Evolutionary conservation across 257 asterid genomes (phyloP), one percentile per base, ranked within the genome.

Genomic region (Fraxinus quadrangulata): DNA sequence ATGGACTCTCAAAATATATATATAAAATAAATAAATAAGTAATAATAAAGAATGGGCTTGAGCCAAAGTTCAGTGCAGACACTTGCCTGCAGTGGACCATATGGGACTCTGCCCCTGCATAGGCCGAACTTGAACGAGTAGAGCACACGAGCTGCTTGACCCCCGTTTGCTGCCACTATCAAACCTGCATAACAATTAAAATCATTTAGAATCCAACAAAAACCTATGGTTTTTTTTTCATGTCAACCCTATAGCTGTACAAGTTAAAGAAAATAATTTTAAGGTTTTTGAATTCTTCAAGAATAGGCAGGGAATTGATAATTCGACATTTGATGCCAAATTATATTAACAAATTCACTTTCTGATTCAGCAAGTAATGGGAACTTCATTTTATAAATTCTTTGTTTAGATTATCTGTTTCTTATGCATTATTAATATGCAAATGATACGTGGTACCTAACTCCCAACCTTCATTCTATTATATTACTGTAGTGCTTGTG

Each of bases 321-420:
- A 0, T 36, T 36, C 40, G 6, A 19, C 9, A 19, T 13, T 51
- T 3, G 13, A 21, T 51, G 63, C 63, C 23, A 51, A 51, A 51
- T 51, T 16, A 21, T 51, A 21, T 1, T 51, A 51, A 51, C 63
- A 51, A 51, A 51, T 51, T 51, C 63, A 51, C 63, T 51, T 51
- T 51, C 63, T 51, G 6, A 51, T 19, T 54, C 63, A 54, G 24
- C 63, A 54, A 3, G 65, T 54, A 17, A 19, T 54, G 26, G 65
- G 65, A 16, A 16, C 65, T 54, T 54, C 19, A 19, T 19, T 54
- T 54, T 14, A 30, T 30, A 30, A 54, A 19, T 54, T 54, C 21
- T 54, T 54, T 19, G 65, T 54, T 54, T 54, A 54, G 28, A 56
- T n/a, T 56, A 56, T 56, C 66, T 56, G 66, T 56, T n/a, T n/a